Evolutionary conservation across 805 yeast genomes (phyloP), one percentile per base, ranked within the genome.

Genomic region (Kazachstania africana): DNA sequence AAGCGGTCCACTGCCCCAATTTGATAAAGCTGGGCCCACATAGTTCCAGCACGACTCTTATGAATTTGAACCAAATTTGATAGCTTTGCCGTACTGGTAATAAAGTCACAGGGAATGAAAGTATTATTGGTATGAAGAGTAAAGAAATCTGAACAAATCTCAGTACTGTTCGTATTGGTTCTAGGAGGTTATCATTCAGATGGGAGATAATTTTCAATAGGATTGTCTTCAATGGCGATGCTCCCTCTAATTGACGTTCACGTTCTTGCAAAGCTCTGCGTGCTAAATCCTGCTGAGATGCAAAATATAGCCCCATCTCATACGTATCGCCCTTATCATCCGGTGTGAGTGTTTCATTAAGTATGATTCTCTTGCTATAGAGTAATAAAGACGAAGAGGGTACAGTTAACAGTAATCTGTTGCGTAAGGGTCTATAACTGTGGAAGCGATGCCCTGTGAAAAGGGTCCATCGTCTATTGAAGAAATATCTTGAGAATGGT

Each of bases 1-100:
- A 80, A 3, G 96, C 96, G 0, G 98, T 98, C 99, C 99, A 91
- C 60, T 91, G 99, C 3, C 97, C 98, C 35, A 91, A 67, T 55
- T 83, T 80, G 35, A 80, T 75, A 51, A 80, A 91, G 3, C 95
- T 78, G 3, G 97, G 94, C 1, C 98, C 98, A 0, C 95, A 95
- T 12, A 62, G 39, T 54, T 88, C 95, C 36, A 91, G 72, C 1
- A 78, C 60, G 50, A 68, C 55, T 29, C 83, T 65, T 14, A 88
- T 57, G 28, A 73, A 56, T 32, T 57, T 56, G 55, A 70, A 87
- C 95, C 96, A 88, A 14, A 73, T 25, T 48, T 21, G 77, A 19
- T 8, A 19, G 10, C 22, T 63, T 14, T 23, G 36, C 10, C 26
- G 26, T 5, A 44, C 40, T 16, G 43, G 40, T 10, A 70, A 40